Evolutionary conservation across 495 filamentous ascomycete species (phyloP).

Genomic region (Penicillium daleae): DNA sequence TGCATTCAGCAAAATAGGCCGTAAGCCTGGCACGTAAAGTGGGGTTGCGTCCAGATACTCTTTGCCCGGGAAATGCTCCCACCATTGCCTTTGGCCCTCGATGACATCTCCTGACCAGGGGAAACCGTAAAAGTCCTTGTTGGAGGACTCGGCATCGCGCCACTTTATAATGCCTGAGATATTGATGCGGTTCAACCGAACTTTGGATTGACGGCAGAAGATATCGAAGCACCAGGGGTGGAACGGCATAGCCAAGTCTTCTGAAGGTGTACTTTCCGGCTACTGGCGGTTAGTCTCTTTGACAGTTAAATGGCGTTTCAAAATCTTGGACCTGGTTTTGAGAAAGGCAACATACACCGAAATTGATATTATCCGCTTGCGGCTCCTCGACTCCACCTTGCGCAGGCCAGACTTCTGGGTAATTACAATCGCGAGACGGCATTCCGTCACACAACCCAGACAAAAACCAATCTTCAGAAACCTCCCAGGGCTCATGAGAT

Average conservation of each 20-base stretch:
- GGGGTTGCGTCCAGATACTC: background rate
- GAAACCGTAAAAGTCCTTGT: background rate
- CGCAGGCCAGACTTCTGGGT: background rate
- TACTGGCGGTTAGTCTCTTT: background rate
- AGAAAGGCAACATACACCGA: background rate
- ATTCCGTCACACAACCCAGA: background rate
- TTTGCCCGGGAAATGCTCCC: background rate
- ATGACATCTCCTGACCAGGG: background rate
- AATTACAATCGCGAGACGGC: background rate
- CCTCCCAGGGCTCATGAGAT: background rate
- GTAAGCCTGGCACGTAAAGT: background rate
- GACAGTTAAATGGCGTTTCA: background rate
- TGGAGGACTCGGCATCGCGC: background rate
- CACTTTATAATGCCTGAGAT: background rate
- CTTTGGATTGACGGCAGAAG: constrained; percentile 28
- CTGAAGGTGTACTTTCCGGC: background rate
- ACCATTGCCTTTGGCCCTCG: background rate
- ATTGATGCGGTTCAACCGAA: constrained; percentile 14
- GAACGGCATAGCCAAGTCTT: constrained; percentile 33
- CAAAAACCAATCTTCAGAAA: background rate
- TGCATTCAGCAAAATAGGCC: background rate
- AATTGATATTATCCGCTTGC: background rate
- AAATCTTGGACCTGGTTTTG: background rate
- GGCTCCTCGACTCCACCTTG: background rate
- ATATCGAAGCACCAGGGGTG: constrained; percentile 44